These are phyloP conservation scores for Candolleomyces aberdarensis DNA, from an alignment of 768 basidiomycete genomes.

Conservation along the genomic window DNA sequence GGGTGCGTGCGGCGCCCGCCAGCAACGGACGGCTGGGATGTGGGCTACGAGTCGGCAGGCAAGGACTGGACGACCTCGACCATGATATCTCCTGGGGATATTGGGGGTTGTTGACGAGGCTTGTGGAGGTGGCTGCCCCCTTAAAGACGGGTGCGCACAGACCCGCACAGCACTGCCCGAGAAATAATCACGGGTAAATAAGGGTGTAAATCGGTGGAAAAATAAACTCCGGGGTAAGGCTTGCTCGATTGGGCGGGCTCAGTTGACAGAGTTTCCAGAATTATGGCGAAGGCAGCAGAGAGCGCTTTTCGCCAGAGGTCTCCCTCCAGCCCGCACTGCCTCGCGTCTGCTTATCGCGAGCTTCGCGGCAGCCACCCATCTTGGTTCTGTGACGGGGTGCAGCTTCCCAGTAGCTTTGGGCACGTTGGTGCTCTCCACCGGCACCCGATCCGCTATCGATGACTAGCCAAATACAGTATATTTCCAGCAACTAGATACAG, in stretches of 20 bases:
- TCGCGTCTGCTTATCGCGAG: not conserved
- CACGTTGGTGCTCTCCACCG: not conserved
- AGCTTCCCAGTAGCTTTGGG: not conserved
- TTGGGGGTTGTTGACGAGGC: conserved; percentile 42
- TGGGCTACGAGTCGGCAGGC: conserved; percentile 44
- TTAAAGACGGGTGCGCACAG: conserved; percentile 9
- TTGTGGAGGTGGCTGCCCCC: conserved; percentile 44
- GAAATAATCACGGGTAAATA: conserved; percentile 15
- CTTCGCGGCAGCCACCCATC: not conserved
- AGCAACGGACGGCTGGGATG: conserved; percentile 48
- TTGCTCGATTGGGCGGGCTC: not conserved
- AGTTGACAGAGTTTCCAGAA: no score
- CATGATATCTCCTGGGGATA: conserved; percentile 23
- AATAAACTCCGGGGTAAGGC: no score
- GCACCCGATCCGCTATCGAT: not conserved
- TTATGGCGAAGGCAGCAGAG: not conserved
- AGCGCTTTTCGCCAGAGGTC: conserved; percentile 2
- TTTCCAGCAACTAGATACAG: not conserved
- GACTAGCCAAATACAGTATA: no score
- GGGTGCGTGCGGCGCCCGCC: conserved; percentile 35
- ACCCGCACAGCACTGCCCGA: conserved; percentile 23
- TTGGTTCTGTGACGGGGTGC: not conserved
- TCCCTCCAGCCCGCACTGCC: not conserved
- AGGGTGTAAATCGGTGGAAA: not conserved
- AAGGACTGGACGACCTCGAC: conserved; percentile 39